Percentiles rank a stretch among this genome's conserved stretches.
phyloP scores from a whole-genome alignment of 1,139 yeast genomes.

The Hyphopichia pseudoburtonii region DNA sequence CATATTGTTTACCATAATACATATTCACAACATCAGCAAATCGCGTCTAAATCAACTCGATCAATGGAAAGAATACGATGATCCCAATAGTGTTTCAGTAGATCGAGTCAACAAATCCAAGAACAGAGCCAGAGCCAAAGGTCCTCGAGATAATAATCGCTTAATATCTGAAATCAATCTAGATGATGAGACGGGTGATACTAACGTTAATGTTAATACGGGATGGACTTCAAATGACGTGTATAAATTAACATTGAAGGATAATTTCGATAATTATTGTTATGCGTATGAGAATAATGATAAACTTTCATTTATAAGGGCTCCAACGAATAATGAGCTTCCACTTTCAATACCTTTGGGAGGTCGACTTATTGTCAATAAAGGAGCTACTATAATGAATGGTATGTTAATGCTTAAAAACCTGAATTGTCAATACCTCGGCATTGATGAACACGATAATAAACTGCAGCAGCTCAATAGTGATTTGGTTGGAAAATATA shows the following conservation, averaged over 20 bases:
- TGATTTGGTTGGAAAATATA: constrained; percentile 36
- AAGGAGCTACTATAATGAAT: constrained; percentile 31
- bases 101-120: constrained; percentile 31
- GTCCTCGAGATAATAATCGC: constrained; percentile 13
- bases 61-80: constrained; percentile 37
- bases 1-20: constrained; percentile 30
- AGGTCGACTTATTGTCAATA: constrained; percentile 31
- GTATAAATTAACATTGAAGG: constrained; percentile 37
- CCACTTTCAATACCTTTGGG: constrained; percentile 43
- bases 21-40: constrained; percentile 35
- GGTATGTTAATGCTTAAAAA: constrained; percentile 36
- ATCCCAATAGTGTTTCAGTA: constrained; percentile 42
- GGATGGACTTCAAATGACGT: constrained; percentile 14
- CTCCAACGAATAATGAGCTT: constrained; percentile 10
- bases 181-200: constrained; percentile 16
- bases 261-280: constrained; percentile 29
- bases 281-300: constrained; percentile 43
- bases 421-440: constrained; percentile 34
- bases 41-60: constrained; percentile 37
- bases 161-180: constrained; percentile 32
- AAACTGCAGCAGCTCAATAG: constrained; percentile 29
- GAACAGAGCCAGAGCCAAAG: constrained; percentile 7
- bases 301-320: constrained; percentile 33
- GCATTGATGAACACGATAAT: constrained; percentile 24
- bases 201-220: background rate